A percentile compares a stretch with the other conserved stretches of the same genome.
phyloP scores from a whole-genome alignment of 2,329 filamentous ascomycete species.

The Coniochaeta sp. region DNA sequence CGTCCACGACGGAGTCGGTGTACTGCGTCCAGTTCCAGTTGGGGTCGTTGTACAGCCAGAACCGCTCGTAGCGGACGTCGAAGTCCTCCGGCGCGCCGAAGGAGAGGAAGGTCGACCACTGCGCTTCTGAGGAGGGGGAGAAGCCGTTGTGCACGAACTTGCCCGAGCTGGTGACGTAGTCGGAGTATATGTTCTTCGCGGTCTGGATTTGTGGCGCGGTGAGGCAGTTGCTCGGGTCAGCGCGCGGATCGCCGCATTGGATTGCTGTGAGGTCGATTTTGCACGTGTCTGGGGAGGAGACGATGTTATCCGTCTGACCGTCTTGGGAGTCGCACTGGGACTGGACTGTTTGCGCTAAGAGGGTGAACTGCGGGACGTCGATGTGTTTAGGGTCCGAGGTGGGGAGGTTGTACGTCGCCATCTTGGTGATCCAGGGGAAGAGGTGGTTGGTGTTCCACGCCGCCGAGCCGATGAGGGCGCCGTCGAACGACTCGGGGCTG shows the following conservation, averaged over 20 bases:
- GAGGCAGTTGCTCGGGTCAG: conserved; percentile 7
- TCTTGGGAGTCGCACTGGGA: conserved; percentile 41
- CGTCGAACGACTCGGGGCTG: conserved; percentile 50
- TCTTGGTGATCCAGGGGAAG: conserved; percentile 27
- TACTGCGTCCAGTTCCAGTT: background rate
- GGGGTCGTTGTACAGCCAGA: conserved; percentile 1
- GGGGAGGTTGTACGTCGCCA: conserved; percentile 37
- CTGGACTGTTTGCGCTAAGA: conserved; percentile 30
- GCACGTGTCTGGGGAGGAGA: conserved; percentile 36
- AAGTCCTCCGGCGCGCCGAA: background rate
- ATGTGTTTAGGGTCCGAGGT: conserved; percentile 32
- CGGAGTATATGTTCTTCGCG: conserved; percentile 7
- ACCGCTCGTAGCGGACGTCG: conserved; percentile 1
- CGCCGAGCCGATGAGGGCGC: conserved; percentile 44
- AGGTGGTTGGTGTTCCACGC: conserved; percentile 34
- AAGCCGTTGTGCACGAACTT: conserved; percentile 7
- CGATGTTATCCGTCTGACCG: conserved; percentile 38
- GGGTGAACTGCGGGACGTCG: conserved; percentile 28
- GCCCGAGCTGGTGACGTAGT: conserved; percentile 7
- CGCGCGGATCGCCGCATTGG: conserved; percentile 20
- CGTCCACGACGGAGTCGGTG: background rate
- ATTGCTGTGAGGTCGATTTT: conserved; percentile 27
- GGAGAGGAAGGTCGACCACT: conserved; percentile 1
- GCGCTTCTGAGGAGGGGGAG: background rate
- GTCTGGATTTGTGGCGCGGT: conserved; percentile 9